Conservation (phyloP, 805 yeast genomes). For the Schwanniomyces polymorphus region DNA sequence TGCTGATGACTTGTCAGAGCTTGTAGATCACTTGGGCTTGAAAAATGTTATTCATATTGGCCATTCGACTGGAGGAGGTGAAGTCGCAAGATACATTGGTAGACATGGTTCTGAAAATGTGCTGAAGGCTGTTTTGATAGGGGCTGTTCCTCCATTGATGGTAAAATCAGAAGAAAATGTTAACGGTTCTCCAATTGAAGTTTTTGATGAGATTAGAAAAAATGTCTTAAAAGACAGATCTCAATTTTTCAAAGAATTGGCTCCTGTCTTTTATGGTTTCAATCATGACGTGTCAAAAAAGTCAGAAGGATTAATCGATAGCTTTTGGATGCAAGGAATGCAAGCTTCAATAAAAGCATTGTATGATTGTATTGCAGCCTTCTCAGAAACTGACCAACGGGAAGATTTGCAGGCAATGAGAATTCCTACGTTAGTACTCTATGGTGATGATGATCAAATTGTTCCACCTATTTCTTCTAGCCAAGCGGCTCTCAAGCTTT, state of each 20-base stretch:
- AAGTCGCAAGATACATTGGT: slow-evolving; percentile 13
- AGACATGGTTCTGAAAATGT: slow-evolving; percentile 12
- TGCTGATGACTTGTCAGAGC: slow-evolving; percentile 17
- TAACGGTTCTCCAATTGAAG: slow-evolving; percentile 11
- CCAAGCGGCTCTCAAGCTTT: slow-evolving; percentile 11
- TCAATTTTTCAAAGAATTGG: slow-evolving; percentile 13
- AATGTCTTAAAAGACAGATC: slow-evolving; percentile 13
- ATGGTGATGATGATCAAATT: slow-evolving; percentile 13
- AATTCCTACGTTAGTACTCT: slow-evolving; percentile 13
- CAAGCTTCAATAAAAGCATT: slow-evolving; percentile 14
- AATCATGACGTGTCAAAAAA: slow-evolving; percentile 5
- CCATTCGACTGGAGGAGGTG: slow-evolving; percentile 19
- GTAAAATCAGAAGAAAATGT: slow-evolving; percentile 10
- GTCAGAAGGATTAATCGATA: slow-evolving; percentile 10
- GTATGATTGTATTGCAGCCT: slow-evolving; percentile 13
- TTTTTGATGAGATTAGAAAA: slow-evolving; percentile 11
- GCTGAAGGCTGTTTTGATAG: slow-evolving; percentile 13
- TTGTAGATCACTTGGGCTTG: slow-evolving; percentile 11
- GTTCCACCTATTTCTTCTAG: slow-evolving; percentile 14
- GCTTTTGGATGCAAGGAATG: slow-evolving; percentile 16
- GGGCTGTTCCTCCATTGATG: slow-evolving; percentile 16
- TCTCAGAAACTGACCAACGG: slow-evolving; percentile 13
- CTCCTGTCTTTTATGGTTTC: slow-evolving; percentile 11
- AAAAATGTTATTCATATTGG: slow-evolving; percentile 13
- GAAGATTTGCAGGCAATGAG: slow-evolving; percentile 12